phyloP scores from a whole-genome alignment of 306 rosid genomes.

The Benincasa hispida region DNA sequence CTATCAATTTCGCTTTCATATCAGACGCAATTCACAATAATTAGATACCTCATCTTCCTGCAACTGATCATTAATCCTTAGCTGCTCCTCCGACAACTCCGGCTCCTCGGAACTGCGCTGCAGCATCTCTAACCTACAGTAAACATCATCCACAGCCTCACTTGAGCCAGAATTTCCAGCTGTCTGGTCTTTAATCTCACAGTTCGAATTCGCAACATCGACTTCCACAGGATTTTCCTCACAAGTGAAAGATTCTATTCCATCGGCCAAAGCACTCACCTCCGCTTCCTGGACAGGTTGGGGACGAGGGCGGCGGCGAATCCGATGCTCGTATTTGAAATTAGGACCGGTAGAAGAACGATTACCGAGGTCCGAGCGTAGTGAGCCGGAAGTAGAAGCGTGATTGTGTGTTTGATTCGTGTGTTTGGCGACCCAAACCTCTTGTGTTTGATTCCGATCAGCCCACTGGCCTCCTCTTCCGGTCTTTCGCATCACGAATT shows the following conservation, averaged over 20 bases:
- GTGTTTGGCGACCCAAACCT: not conserved
- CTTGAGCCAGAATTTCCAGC: conserved; percentile 14
- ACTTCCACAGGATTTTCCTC: conserved; percentile 3
- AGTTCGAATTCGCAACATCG: not conserved
- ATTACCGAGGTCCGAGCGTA: not conserved
- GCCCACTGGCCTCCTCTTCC: conserved; percentile 1
- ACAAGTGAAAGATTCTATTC: conserved; percentile 12
- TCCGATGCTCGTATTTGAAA: conserved; percentile 6
- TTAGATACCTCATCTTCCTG: conserved; percentile 73
- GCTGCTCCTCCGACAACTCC: conserved; percentile 45
- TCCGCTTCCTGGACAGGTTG: conserved; percentile 25
- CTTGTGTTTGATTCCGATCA: conserved; percentile 3
- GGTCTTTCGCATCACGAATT: not conserved
- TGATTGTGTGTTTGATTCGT: not conserved
- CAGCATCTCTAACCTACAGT: conserved; percentile 33
- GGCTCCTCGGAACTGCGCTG: conserved; percentile 21
- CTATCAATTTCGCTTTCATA: not conserved
- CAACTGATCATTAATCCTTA: conserved; percentile 48
- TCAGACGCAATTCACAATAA: not conserved
- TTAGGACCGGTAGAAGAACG: not conserved
- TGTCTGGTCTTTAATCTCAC: not conserved
- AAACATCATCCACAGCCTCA: conserved; percentile 17
- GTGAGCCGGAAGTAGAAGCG: not conserved
- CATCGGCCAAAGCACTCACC: conserved; percentile 9
- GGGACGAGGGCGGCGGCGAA: conserved; percentile 14